These are phyloP conservation scores for Pilaira anomala DNA, from an alignment of 192 early-diverging fungal species.

Conservation along the genomic window DNA sequence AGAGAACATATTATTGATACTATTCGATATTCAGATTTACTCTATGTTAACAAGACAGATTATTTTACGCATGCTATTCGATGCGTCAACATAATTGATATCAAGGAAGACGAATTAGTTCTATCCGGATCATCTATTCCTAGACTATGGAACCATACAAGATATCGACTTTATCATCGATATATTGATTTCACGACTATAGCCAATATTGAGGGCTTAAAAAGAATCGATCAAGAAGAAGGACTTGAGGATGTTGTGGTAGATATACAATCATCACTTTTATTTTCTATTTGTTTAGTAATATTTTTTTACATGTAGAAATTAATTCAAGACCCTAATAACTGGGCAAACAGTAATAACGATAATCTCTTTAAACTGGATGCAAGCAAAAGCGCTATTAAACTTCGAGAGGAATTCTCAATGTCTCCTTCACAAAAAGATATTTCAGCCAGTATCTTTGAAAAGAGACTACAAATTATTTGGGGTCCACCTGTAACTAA, in stretches of 20 bases:
- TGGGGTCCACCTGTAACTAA: no score
- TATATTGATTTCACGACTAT: slow-evolving; percentile 22
- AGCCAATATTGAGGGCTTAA: background rate
- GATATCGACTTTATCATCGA: slow-evolving; percentile 21
- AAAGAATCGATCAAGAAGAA: slow-evolving; percentile 6
- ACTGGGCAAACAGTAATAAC: slow-evolving; percentile 32
- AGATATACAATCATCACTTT: no score
- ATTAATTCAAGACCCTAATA: slow-evolving; percentile 36
- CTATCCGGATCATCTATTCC: no score
- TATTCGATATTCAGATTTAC: no score
- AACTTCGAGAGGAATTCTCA: slow-evolving; percentile 27
- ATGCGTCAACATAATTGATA: no score
- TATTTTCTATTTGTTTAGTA: no score
- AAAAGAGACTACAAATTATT: slow-evolving; percentile 32
- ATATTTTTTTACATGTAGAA: slow-evolving; percentile 18
- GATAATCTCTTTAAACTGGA: slow-evolving; percentile 12
- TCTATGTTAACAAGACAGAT: no score
- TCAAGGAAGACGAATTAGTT: no score
- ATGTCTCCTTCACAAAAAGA: slow-evolving; percentile 45
- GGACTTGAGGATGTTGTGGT: background rate
- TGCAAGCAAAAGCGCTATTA: slow-evolving; percentile 32
- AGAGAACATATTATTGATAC: no score
- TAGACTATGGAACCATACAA: no score
- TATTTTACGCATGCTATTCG: no score
- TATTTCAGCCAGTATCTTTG: slow-evolving; percentile 31